phyloP scores from a whole-genome alignment of 768 basidiomycete genomes.

The Lactifluus hygrophoroides region DNA sequence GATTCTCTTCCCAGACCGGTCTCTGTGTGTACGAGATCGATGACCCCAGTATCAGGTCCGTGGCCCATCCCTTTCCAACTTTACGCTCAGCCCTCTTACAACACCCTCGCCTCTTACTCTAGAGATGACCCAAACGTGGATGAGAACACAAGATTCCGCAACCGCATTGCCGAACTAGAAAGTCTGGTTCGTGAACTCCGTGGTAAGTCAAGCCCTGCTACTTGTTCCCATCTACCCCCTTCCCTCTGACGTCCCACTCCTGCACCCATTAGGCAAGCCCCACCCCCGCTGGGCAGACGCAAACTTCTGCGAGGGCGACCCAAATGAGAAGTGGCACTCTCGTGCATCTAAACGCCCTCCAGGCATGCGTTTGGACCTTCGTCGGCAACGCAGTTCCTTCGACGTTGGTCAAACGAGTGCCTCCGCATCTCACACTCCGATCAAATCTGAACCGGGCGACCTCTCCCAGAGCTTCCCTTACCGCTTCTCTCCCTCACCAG shows the following conservation, averaged over 20 bases:
- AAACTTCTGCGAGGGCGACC: constrained; percentile 71
- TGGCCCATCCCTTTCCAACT: constrained; percentile 6
- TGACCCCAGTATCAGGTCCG: constrained; percentile 71
- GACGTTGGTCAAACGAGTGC: constrained; percentile 21
- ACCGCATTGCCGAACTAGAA: constrained; percentile 88
- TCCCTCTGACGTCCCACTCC: background rate
- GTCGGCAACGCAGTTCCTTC: constrained; percentile 22
- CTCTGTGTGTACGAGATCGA: constrained; percentile 94
- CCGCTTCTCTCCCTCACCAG: constrained; percentile 22
- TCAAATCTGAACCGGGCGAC: constrained; percentile 31
- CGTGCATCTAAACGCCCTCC: constrained; percentile 59
- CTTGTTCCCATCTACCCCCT: background rate
- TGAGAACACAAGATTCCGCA: constrained; percentile 77
- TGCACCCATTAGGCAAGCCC: constrained; percentile 54
- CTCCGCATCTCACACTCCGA: constrained; percentile 41
- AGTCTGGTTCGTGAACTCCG: constrained; percentile 83
- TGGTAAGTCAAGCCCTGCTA: constrained; percentile 35
- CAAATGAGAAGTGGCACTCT: constrained; percentile 81
- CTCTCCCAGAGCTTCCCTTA: constrained; percentile 20
- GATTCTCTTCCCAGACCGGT: constrained; percentile 51
- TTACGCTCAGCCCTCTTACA: background rate
- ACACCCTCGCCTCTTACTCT: constrained; percentile 7
- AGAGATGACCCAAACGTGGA: constrained; percentile 86
- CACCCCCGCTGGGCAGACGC: constrained; percentile 82
- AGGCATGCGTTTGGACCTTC: constrained; percentile 23